These are phyloP conservation scores for Begonia loranthoides DNA, from an alignment of 306 rosid species.

Conservation along the genomic window DNA sequence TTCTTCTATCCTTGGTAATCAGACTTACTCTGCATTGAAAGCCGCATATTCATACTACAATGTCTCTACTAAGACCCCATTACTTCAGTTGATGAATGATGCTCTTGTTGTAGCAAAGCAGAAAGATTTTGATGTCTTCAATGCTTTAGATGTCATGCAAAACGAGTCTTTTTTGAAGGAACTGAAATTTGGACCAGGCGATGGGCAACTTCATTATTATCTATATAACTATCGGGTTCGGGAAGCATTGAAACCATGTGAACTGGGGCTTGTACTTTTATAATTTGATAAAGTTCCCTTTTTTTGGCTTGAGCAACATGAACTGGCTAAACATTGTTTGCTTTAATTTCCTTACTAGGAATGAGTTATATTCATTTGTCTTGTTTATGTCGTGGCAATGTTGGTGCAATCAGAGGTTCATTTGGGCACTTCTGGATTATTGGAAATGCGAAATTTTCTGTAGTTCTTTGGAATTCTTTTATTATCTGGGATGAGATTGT, in stretches of 20 bases:
- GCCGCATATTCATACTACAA: conserved; percentile 78
- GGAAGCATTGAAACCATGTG: conserved; percentile 43
- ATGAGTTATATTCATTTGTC: conserved; percentile 9
- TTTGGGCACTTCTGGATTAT: no score
- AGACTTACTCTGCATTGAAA: conserved; percentile 52
- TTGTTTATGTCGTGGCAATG: conserved; percentile 4
- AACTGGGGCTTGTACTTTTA: conserved; percentile 55
- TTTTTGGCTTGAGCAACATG: conserved; percentile 7
- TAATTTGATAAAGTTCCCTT: conserved; percentile 21
- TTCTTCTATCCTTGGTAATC: conserved; percentile 70
- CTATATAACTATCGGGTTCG: conserved; percentile 39
- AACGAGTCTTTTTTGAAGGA: conserved; percentile 46
- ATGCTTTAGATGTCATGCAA: conserved; percentile 76
- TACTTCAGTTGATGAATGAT: conserved; percentile 71
- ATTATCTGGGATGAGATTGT: no score
- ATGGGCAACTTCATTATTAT: conserved; percentile 59
- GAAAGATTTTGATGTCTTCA: conserved; percentile 69
- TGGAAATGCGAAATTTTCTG: no score
- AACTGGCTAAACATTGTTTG: conserved; percentile 5
- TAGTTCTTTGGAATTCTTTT: no score
- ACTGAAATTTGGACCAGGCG: conserved; percentile 57
- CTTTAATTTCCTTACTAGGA: neutral
- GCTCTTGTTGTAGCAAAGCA: conserved; percentile 61
- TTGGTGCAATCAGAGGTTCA: no score
- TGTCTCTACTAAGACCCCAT: conserved; percentile 56